Percentiles rank a stretch among this genome's conserved stretches.
Evolutionary conservation across 2,329 filamentous ascomycete species (phyloP).

Genomic region (Aspergillus persii): DNA sequence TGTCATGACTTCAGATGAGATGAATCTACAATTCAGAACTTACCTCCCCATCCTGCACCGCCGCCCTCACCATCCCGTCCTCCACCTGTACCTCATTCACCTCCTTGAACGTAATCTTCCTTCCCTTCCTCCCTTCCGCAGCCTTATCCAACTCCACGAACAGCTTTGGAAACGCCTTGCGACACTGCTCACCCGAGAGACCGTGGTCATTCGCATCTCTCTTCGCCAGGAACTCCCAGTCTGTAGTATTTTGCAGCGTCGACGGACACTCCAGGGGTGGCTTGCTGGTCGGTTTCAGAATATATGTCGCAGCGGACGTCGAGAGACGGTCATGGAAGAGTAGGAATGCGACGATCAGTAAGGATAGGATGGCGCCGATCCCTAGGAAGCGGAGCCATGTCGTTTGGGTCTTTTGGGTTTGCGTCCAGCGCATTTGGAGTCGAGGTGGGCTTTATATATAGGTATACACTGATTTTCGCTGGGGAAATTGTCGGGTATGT

Average conservation of each 20-base stretch:
- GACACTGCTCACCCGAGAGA: constrained; percentile 36
- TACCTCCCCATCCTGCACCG: constrained; percentile 36
- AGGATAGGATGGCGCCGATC: constrained; percentile 25
- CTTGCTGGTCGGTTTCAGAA: constrained; percentile 17
- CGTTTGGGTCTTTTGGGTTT: constrained; percentile 7
- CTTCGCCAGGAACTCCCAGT: constrained; percentile 34
- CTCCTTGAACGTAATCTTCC: constrained; percentile 33
- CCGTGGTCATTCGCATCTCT: constrained; percentile 39
- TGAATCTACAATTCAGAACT: constrained; percentile 6
- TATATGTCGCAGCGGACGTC: constrained; percentile 20
- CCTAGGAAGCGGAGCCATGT: constrained; percentile 29
- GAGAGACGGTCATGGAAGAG: constrained; percentile 18
- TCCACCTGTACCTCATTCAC: constrained; percentile 32
- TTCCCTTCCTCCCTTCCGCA: constrained; percentile 18
- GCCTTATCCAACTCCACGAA: constrained; percentile 39
- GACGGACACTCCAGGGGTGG: constrained; percentile 1
- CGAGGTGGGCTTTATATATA: not conserved
- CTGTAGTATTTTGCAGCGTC: constrained; percentile 4
- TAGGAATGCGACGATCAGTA: constrained; percentile 29
- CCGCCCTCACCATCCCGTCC: constrained; percentile 38
- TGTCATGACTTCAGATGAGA: not conserved
- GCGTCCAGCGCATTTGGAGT: constrained; percentile 11
- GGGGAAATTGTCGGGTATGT: too few species aligned
- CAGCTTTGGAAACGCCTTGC: constrained; percentile 41
- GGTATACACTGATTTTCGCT: not conserved